phyloP scores from a whole-genome alignment of 2,329 filamentous ascomycete genomes.

The Neurospora sp. region DNA sequence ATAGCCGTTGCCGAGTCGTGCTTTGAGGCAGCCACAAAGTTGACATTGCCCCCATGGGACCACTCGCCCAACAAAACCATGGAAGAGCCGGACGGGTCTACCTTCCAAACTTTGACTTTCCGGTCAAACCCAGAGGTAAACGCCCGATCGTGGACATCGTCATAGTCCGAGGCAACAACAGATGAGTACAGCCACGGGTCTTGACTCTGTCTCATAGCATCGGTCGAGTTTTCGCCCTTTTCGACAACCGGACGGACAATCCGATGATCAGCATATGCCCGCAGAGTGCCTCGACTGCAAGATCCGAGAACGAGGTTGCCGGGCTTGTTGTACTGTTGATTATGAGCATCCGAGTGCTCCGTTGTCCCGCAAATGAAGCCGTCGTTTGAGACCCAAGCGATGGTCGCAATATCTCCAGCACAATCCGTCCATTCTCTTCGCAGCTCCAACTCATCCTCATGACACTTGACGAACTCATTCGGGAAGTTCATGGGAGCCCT shows the following conservation, averaged over 20 bases:
- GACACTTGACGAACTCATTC: conserved; percentile 32
- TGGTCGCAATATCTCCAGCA: conserved; percentile 50
- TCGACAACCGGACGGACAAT: conserved; percentile 44
- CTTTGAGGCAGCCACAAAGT: conserved; percentile 49
- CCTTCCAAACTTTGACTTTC: conserved; percentile 50
- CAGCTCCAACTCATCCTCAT: conserved; percentile 42
- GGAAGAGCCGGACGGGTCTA: conserved; percentile 25
- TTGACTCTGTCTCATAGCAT: conserved; percentile 48
- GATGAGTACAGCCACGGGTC: conserved; percentile 56
- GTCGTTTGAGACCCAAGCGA: conserved; percentile 46
- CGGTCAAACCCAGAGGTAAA: conserved; percentile 55
- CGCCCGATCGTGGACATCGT: conserved; percentile 31
- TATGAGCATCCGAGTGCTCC: conserved; percentile 51
- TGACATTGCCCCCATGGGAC: conserved; percentile 48
- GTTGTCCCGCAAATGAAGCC: conserved; percentile 53
- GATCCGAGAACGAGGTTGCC: conserved; percentile 53
- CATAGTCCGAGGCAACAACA: conserved; percentile 52
- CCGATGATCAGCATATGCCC: conserved; percentile 46
- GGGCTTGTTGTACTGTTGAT: conserved; percentile 57
- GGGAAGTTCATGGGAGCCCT: conserved; percentile 34
- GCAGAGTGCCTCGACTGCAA: conserved; percentile 31
- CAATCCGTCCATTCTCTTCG: conserved; percentile 49
- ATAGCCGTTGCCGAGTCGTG: conserved; percentile 29
- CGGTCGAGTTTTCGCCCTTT: conserved; percentile 43
- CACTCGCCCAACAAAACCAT: conserved; percentile 42